Conservation (phyloP, 2,329 filamentous ascomycete genomes). For the Aspergillus uvarum region DNA sequence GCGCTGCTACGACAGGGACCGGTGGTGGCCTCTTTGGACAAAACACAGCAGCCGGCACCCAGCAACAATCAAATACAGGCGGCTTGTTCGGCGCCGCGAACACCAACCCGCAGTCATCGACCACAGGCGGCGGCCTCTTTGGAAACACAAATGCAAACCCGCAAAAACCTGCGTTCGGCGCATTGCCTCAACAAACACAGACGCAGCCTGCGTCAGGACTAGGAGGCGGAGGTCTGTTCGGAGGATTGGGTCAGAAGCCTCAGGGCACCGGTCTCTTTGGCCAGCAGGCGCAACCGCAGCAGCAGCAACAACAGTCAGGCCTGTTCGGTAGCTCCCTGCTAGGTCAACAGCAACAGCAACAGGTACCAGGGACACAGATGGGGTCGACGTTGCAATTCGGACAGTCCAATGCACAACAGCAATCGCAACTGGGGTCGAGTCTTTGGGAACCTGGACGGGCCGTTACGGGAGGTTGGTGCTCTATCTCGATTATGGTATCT, state of each 20-base stretch:
- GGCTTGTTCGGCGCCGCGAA: constrained; percentile 30
- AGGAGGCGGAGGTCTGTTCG: constrained; percentile 22
- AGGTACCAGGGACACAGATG: constrained; percentile 20
- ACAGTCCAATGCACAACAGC: constrained; percentile 34
- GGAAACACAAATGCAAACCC: constrained; percentile 23
- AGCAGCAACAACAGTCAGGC: constrained; percentile 27
- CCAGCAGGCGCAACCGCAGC: constrained; percentile 27
- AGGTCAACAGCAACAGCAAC: constrained; percentile 28
- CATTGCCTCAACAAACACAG: constrained; percentile 20
- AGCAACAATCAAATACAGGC: constrained; percentile 25
- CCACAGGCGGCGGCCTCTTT: constrained; percentile 40
- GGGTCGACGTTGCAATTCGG: constrained; percentile 38
- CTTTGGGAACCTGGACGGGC: constrained; percentile 46
- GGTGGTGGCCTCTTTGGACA: constrained; percentile 37
- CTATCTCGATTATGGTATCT: constrained; percentile 10
- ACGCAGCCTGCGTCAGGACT: constrained; percentile 23
- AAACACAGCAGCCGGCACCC: constrained; percentile 24
- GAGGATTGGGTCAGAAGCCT: constrained; percentile 15
- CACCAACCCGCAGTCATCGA: constrained; percentile 13
- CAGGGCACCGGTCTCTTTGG: too few relatives aligned
- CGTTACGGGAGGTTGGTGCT: constrained; percentile 41
- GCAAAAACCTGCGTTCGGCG: constrained; percentile 30
- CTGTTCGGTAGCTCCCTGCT: constrained; percentile 40
- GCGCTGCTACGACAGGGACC: constrained; percentile 21
- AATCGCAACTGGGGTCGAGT: constrained; percentile 38